Base-by-base conservation (phyloP, 805 yeast species). In the Vanderwaltozyma verrucispora region DNA sequence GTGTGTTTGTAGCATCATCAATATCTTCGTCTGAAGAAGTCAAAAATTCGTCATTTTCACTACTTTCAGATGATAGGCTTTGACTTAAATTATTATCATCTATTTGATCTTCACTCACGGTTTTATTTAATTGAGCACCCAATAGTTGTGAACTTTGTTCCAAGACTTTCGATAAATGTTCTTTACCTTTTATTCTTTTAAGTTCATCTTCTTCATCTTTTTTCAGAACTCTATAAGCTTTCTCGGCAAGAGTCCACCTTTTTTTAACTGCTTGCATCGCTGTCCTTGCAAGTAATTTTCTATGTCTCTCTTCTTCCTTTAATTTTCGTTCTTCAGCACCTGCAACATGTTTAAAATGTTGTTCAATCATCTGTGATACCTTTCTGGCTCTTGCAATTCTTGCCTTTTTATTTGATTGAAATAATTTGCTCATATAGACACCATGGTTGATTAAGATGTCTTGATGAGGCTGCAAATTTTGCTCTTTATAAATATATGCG, bases 111-210 rank as follows among this genome's bases (percentile, higher is more conserved):
- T 18, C 36, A 41, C 9, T 23, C 28, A 10, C 37, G 39, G 25
- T 48, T 36, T 68, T 68, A 23, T 72, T 75, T 39, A 82, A 58
- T 46, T 89, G 94, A 1, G 95, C 94, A 43, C 87, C 96, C 21
- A 89, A 66, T 26, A 89, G 69, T 53, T 84, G 88, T 0, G 96
- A 85, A 18, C 96, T 85, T 51, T 88, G 92, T 51, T 88, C 94
- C 40, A 89, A 65, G 69, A 89, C 88, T 53, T 85, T 80, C 39
- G 85, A 77, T 39, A 89, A 67, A 54, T 88, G 95, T 50, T 84
- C 83, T 53, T 87, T 82, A 28, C 96, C 95, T 51, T 80, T 77
- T 9, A 74, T 72, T 37, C 83, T 74, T 53, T 86, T 80, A 49
- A 80, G 70, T 46, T 83, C 88, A 48, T 85, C 95, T 42, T 72